Evolutionary conservation across 2,329 filamentous ascomycete genomes (phyloP).

Genomic region (Fusarium hainanense): DNA sequence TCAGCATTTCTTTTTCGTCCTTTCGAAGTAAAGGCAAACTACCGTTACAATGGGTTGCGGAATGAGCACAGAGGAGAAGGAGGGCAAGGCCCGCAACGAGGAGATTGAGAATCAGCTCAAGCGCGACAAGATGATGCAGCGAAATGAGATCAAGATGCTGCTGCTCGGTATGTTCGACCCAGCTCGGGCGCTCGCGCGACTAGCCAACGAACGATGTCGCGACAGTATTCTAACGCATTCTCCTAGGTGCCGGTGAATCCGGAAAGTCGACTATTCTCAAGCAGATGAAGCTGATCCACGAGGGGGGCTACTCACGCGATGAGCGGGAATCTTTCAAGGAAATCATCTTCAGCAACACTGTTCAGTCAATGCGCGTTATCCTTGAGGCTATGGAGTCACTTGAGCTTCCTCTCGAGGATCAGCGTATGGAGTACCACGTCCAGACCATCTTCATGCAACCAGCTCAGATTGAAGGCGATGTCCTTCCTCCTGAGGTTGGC

Average conservation of each 20-base stretch:
- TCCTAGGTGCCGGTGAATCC: constrained; percentile 88
- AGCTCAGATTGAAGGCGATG: constrained; percentile 94
- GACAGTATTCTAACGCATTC: constrained; percentile 42
- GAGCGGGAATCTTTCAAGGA: constrained; percentile 77
- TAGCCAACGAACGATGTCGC: neutral
- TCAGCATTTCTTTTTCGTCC: constrained; percentile 19
- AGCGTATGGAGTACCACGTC: constrained; percentile 94
- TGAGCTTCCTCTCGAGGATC: constrained; percentile 86
- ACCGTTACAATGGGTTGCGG: constrained; percentile 94
- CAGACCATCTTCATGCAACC: constrained; percentile 99
- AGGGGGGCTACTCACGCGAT: constrained; percentile 97
- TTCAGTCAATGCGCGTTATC: constrained; percentile 76
- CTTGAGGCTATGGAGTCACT: constrained; percentile 76
- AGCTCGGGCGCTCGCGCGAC: neutral
- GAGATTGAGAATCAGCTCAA: constrained; percentile 99
- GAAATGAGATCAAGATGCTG: constrained; percentile 99
- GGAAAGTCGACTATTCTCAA: constrained; percentile 97
- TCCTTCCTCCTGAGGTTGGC: constrained; percentile 92
- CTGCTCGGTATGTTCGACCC: constrained; percentile 77
- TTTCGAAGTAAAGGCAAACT: constrained; percentile 38
- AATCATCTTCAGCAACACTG: constrained; percentile 77
- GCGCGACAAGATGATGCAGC: constrained; percentile 97
- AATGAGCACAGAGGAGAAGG: constrained; percentile 99
- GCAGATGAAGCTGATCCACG: constrained; percentile 99
- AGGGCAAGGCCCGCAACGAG: constrained; percentile 99